Conservation (phyloP, 1,139 yeast genomes). For the Arxiozyma heterogenica region DNA sequence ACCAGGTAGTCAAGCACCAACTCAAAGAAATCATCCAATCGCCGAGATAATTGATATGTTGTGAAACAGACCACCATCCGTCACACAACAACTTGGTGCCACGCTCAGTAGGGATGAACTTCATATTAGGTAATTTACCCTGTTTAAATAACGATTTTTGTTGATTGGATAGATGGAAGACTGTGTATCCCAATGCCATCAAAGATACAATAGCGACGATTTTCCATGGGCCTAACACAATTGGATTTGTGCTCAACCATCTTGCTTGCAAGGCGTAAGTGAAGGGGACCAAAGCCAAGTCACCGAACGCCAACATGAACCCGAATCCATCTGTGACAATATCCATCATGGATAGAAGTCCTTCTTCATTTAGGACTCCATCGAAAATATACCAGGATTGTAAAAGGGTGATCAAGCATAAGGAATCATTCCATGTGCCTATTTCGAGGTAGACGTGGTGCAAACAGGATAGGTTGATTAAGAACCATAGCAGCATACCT, state of each 20-base stretch:
- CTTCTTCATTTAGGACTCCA: slow-evolving; percentile 86
- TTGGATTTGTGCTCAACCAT: slow-evolving; percentile 59
- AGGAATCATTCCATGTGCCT: slow-evolving; percentile 46
- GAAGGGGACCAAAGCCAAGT: slow-evolving; percentile 88
- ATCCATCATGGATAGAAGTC: slow-evolving; percentile 88
- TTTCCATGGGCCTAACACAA: slow-evolving; percentile 43
- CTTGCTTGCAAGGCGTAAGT: slow-evolving; percentile 81
- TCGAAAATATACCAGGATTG: slow-evolving; percentile 83
- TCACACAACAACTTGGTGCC: slow-evolving; percentile 76
- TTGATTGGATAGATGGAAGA: slow-evolving; percentile 74
- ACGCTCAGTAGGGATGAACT: slow-evolving; percentile 60
- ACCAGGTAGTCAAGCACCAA: slow-evolving; percentile 90
- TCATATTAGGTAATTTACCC: slow-evolving; percentile 58
- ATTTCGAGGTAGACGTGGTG: slow-evolving; percentile 61
- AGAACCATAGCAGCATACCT: slow-evolving; percentile 79
- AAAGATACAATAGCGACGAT: slow-evolving; percentile 35
- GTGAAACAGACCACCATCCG: slow-evolving; percentile 95
- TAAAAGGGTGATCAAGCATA: slow-evolving; percentile 56
- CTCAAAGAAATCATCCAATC: slow-evolving; percentile 90
- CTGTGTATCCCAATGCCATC: slow-evolving; percentile 60
- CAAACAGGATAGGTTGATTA: slow-evolving; percentile 67
- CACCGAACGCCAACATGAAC: slow-evolving; percentile 91
- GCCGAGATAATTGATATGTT: slow-evolving; percentile 91
- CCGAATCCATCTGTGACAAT: slow-evolving; percentile 96
- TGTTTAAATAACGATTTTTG: slow-evolving; percentile 79